phyloP scores from a whole-genome alignment of 345 rosid species.

The Populus simonii region DNA sequence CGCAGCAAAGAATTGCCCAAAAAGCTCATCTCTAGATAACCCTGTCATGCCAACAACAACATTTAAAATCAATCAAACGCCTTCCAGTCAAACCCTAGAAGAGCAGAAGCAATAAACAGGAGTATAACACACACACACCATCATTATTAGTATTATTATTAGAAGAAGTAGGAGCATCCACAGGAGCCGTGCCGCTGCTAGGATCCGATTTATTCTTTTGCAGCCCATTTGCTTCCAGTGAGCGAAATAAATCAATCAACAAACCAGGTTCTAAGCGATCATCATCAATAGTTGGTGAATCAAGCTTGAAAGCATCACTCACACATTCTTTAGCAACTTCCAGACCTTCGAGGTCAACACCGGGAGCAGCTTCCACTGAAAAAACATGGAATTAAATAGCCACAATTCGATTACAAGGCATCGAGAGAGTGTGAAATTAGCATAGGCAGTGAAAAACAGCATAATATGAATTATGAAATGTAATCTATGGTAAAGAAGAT shows the following conservation, averaged over 20 bases:
- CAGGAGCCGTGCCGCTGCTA: not conserved
- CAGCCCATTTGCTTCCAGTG: conserved; percentile 34
- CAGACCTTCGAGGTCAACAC: conserved; percentile 75
- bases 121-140: not conserved
- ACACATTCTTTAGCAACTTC: conserved; percentile 80
- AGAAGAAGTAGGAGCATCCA: not conserved
- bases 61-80: not conserved
- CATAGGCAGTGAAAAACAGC: no score
- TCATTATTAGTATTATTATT: not conserved
- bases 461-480: no score
- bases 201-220: not conserved
- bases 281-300: conserved; percentile 27
- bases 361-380: conserved; percentile 65
- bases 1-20: conserved; percentile 74
- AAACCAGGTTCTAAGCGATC: conserved; percentile 38
- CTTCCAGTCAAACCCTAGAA: not conserved
- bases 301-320: conserved; percentile 51
- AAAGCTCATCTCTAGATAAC: conserved; percentile 66
- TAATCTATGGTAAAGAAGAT: not conserved
- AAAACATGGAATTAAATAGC: not conserved
- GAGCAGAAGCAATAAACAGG: not conserved
- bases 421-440: no score
- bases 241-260: conserved; percentile 50
- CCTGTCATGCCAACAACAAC: conserved; percentile 33
- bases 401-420: not conserved